These are phyloP conservation scores for Thielaviopsis populi DNA, from an alignment of 2,329 filamentous ascomycete species.

Conservation along the genomic window DNA sequence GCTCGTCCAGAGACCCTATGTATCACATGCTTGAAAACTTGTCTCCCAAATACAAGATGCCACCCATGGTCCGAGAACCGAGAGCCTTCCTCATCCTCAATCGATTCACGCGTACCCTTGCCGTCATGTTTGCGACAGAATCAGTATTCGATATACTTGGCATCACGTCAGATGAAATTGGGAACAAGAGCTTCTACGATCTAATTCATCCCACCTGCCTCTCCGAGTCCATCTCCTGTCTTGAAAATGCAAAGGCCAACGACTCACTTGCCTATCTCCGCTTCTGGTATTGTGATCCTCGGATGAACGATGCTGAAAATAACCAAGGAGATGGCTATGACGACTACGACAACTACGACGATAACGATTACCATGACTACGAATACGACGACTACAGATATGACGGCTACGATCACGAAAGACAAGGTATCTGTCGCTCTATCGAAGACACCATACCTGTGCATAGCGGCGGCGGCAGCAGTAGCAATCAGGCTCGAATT, in stretches of 20 bases:
- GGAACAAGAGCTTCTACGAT: conserved; percentile 71
- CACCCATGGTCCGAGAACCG: conserved; percentile 55
- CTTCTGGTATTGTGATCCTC: conserved; percentile 68
- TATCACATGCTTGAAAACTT: conserved; percentile 83
- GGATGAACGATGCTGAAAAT: conserved; percentile 29
- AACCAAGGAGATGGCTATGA: conserved; percentile 34
- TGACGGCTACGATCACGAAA: conserved; percentile 11
- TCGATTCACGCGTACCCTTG: conserved; percentile 66
- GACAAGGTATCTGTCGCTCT: not conserved
- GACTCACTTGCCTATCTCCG: conserved; percentile 82
- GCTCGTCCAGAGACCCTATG: conserved; percentile 65
- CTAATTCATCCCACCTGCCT: conserved; percentile 69
- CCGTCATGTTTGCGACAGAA: conserved; percentile 75
- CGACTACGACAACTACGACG: conserved; percentile 26
- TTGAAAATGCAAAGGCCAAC: conserved; percentile 78
- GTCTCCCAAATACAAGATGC: conserved; percentile 60
- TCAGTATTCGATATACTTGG: conserved; percentile 63
- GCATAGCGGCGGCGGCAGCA: not conserved
- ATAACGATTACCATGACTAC: conserved; percentile 20
- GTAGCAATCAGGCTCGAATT: not conserved
- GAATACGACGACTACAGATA: conserved; percentile 20
- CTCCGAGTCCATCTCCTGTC: conserved; percentile 57
- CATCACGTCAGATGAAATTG: conserved; percentile 50
- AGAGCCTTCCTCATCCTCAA: conserved; percentile 75
- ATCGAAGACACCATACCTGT: not conserved